Evolutionary conservation across 306 rosid genomes (phyloP).

Genomic region (Corylus avellana): DNA sequence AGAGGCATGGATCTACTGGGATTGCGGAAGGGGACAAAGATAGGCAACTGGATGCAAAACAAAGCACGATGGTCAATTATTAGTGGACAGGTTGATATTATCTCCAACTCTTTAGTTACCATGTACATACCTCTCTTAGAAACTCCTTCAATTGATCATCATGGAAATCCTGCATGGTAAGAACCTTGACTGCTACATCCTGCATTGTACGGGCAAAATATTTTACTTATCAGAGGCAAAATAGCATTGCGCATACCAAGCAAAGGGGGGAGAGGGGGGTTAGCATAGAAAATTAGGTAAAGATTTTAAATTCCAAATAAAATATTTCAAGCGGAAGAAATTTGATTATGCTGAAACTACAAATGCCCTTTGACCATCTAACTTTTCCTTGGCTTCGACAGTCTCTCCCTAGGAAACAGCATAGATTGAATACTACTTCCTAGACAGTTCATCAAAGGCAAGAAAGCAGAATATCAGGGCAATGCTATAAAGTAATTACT

Average conservation of each 20-base stretch:
- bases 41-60: background rate
- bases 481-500: conserved; percentile 2
- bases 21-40: background rate
- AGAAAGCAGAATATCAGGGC: conserved; percentile 6
- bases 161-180: conserved; percentile 76
- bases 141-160: conserved; percentile 91
- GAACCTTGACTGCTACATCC: conserved; percentile 98
- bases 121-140: conserved; percentile 72
- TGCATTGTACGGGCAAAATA: conserved; percentile 34
- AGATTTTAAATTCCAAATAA: background rate
- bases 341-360: background rate
- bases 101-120: background rate
- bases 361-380: background rate
- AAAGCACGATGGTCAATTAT: background rate
- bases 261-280: background rate
- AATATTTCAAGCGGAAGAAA: background rate
- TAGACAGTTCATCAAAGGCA: background rate
- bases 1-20: background rate
- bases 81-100: background rate
- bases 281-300: background rate
- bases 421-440: background rate
- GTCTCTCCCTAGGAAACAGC: background rate
- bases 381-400: background rate
- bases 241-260: background rate
- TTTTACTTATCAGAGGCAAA: background rate